phyloP scores from a whole-genome alignment of 495 filamentous ascomycete genomes.

The Chaetomium cochliodes region DNA sequence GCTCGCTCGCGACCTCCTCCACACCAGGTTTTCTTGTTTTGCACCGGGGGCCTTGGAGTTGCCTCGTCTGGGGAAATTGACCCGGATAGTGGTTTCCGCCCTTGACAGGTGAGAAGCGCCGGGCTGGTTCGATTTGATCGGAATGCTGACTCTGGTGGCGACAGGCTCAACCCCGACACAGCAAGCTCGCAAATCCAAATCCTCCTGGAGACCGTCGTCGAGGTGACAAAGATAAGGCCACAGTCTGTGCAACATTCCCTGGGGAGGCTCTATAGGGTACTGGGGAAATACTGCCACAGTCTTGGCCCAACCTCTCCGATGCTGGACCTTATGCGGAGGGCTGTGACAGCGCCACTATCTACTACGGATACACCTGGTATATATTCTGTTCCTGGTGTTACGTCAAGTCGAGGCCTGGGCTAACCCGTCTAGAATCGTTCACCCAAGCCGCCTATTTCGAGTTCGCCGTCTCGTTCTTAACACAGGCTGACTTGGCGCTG shows the following conservation, averaged over 20 bases:
- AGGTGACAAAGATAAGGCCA: slow-evolving; percentile 19
- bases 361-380: slow-evolving; percentile 24
- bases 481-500: slow-evolving; percentile 26
- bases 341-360: slow-evolving; percentile 28
- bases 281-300: slow-evolving; percentile 28
- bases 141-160: slow-evolving; percentile 3
- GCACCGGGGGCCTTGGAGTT: slow-evolving; percentile 19
- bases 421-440: slow-evolving; percentile 22
- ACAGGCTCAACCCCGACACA: slow-evolving; percentile 19
- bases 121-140: neutral
- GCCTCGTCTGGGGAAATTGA: slow-evolving; percentile 37
- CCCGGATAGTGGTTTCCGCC: slow-evolving; percentile 35
- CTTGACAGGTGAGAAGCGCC: slow-evolving; percentile 33
- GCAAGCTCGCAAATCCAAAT: slow-evolving; percentile 11
- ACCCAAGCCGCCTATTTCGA: slow-evolving; percentile 35
- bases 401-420: neutral
- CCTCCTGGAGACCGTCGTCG: slow-evolving; percentile 24
- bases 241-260: slow-evolving; percentile 24
- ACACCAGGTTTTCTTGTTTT: slow-evolving; percentile 34
- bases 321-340: slow-evolving; percentile 15
- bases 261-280: slow-evolving; percentile 26
- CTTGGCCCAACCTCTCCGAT: slow-evolving; percentile 17
- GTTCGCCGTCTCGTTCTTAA: slow-evolving; percentile 43
- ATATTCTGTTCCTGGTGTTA: neutral
- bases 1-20: slow-evolving; percentile 41